Base-by-base conservation (phyloP, 2,329 filamentous ascomycete species). In the Colletotrichum spaethianum region DNA sequence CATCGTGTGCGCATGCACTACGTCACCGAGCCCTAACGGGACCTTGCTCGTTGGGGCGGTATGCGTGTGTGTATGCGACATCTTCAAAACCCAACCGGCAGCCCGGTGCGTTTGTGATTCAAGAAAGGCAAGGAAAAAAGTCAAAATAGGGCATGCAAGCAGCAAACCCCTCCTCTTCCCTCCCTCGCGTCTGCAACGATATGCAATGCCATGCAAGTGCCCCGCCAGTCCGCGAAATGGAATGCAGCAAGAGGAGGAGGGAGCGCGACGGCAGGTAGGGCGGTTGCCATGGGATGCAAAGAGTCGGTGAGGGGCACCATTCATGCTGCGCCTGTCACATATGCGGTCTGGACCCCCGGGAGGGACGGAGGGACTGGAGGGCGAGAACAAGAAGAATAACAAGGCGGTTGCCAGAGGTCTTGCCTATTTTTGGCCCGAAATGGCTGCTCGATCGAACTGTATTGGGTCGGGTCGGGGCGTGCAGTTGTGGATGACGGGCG, bases 151-250 rank as follows among this genome's bases (percentile, higher is more conserved):
- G 70, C 70, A 59, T 63, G 44, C 31, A 70, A 50, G 40, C 40
- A 55, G 48, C 40, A 50, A 53, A 40, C 65, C 44, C 65, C 69
- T 59, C 52, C 59, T 60, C 65, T 60, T 68, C 4, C 63, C 65
- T 55, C 52, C 52, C 31, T 72, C 65, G 53, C 70, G 20, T 57
- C 70, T 73, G 70, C 70, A 71, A 71, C 70, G 31, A 73, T 46
- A 73, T 73, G 70, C 70, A 73, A 63, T 56, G 66, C 70, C 48
- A 65, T 66, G 70, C 70, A 67, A 56, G 55, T 70, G 61, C 70
- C 70, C 70, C 66, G 67, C 70, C 67, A 52, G 67, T 67, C 70
- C 61, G 66, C 50, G 46, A 55, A 40, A 38, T 52, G 57, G 68
- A 46, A 48, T 46, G 63, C n/a, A 33, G 55, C 31, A 66, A 26